Evolutionary conservation across 129 eudicot species (phyloP).

Genomic region (Centella asiatica): DNA sequence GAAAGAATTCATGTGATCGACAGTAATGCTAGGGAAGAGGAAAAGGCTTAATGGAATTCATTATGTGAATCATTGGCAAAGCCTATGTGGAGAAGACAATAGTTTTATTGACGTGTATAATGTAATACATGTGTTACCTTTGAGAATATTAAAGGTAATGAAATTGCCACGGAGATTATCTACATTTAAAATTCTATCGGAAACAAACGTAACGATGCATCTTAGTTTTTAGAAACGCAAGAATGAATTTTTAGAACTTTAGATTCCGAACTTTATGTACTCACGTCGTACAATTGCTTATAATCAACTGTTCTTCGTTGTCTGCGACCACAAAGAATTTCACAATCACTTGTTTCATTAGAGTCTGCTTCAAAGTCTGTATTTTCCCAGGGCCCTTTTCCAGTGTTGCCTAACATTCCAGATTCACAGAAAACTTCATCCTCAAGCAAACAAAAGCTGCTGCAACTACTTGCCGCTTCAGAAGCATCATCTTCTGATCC

Average conservation of each 20-base stretch:
- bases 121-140: no score
- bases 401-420: conserved; percentile 20
- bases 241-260: background rate
- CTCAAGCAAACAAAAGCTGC: conserved; percentile 54
- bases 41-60: background rate
- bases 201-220: background rate
- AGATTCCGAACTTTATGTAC: conserved; percentile 14
- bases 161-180: no score
- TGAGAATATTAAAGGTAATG: no score
- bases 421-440: conserved; percentile 34
- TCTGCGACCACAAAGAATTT: conserved; percentile 56
- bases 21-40: background rate
- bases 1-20: background rate
- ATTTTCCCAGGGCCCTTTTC: conserved; percentile 14
- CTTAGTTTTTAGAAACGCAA: background rate
- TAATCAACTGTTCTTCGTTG: conserved; percentile 72
- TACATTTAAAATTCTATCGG: background rate
- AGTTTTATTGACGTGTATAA: background rate
- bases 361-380: conserved; percentile 30
- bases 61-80: background rate
- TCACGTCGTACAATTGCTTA: conserved; percentile 72
- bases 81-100: background rate
- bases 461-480: conserved; percentile 38
- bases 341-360: conserved; percentile 50
- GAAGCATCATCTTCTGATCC: conserved; percentile 41